Conservation (phyloP, 768 basidiomycete genomes). For the Myochromella boudieri region DNA sequence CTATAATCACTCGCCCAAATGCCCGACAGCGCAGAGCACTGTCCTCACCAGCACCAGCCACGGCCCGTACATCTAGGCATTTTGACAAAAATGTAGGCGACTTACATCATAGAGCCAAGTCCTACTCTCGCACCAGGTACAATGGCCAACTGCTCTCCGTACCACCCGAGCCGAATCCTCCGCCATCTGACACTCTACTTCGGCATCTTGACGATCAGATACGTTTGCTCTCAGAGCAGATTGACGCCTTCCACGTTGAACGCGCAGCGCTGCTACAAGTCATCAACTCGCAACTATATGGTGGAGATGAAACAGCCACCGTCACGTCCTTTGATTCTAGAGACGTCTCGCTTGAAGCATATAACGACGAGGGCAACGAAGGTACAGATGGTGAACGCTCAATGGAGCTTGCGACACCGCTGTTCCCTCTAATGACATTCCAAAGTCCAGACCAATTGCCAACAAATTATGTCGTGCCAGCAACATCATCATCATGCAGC, state of each 20-base stretch:
- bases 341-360: background rate
- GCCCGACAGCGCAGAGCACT: background rate
- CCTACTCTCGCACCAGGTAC: too few species aligned
- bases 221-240: slow-evolving; percentile 24
- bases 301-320: background rate
- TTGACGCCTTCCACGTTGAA: slow-evolving; percentile 33
- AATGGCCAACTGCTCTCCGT: too few species aligned
- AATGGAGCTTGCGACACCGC: slow-evolving; percentile 19
- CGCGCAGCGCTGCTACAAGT: slow-evolving; percentile 20
- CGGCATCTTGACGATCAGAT: slow-evolving; percentile 31
- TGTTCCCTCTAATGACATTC: slow-evolving; percentile 5
- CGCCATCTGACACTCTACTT: background rate
- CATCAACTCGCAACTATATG: slow-evolving; percentile 11
- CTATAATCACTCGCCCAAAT: too few species aligned
- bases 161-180: too few species aligned
- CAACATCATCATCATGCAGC: too few species aligned
- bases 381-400: slow-evolving; percentile 19
- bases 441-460: too few species aligned
- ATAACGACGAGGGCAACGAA: slow-evolving; percentile 6
- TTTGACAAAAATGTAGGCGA: too few species aligned
- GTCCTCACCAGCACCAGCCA: background rate
- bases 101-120: too few species aligned
- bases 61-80: background rate
- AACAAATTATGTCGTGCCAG: too few species aligned
- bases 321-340: background rate